A percentile compares a stretch with the other conserved stretches of the same genome.
phyloP scores from a whole-genome alignment of 805 yeast species.

The Ogataea sp. region DNA sequence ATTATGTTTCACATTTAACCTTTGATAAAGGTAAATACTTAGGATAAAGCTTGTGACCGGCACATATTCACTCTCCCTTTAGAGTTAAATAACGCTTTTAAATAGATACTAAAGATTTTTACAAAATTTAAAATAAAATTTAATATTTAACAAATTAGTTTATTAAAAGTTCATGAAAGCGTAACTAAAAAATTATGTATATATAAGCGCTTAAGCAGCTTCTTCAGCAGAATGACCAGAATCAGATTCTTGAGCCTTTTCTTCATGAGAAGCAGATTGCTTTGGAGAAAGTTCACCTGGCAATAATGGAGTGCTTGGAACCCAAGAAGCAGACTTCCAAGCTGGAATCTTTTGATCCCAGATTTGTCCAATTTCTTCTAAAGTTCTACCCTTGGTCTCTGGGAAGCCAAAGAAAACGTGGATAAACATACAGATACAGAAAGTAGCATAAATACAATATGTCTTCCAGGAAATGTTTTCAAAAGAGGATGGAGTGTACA shows the following conservation, averaged over 20 bases:
- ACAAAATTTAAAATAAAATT: too few species aligned
- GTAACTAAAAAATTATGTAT: too few species aligned
- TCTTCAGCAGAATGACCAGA: not conserved
- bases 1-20: too few species aligned
- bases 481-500: conserved; percentile 47
- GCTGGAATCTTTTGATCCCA: conserved; percentile 20
- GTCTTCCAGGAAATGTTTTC: conserved; percentile 47
- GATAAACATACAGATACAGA: conserved; percentile 37
- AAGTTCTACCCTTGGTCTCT: conserved; percentile 28
- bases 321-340: conserved; percentile 15
- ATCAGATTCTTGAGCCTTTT: too few species aligned
- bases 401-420: conserved; percentile 25
- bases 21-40: too few species aligned
- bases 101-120: too few species aligned
- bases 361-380: conserved; percentile 28
- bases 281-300: conserved; percentile 7
- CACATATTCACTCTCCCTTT: too few species aligned
- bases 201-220: not conserved
- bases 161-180: not conserved
- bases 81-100: too few species aligned
- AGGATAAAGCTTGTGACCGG: too few species aligned
- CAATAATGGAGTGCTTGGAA: conserved; percentile 13
- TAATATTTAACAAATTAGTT: too few species aligned
- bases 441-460: conserved; percentile 42
- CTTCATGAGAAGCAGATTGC: conserved; percentile 1